Percentiles rank a stretch among this genome's conserved stretches.
Conservation (phyloP, 192 early-diverging fungal genomes). For the Backusella luteola region DNA sequence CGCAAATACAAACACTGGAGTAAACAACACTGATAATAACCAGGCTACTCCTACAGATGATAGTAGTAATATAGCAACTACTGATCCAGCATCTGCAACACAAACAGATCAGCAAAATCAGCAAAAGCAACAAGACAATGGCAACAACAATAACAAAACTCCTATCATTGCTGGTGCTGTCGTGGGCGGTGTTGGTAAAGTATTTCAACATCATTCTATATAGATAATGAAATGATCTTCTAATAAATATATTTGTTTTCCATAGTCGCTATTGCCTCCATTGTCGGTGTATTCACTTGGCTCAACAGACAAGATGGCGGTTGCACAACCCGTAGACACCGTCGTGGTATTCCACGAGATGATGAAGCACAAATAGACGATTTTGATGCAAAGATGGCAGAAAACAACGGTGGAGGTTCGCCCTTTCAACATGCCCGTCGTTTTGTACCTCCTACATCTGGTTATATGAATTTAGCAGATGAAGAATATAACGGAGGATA, state of each 20-base stretch:
- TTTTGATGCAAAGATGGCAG: slow-evolving; percentile 20
- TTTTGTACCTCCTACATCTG: slow-evolving; percentile 12
- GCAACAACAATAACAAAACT: not conserved
- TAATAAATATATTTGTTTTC: not conserved
- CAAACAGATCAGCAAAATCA: not conserved
- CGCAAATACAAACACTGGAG: not conserved
- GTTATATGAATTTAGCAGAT: slow-evolving; percentile 24
- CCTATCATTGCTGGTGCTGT: slow-evolving; percentile 15
- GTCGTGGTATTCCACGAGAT: slow-evolving; percentile 1
- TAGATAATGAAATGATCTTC: not conserved
- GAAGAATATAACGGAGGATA: slow-evolving; percentile 2
- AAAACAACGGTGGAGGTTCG: slow-evolving; percentile 9
- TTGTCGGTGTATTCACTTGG: slow-evolving; percentile 32
- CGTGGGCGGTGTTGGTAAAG: slow-evolving; percentile 15
- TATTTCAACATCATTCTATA: not conserved
- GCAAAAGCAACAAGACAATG: not conserved
- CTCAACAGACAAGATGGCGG: slow-evolving; percentile 31
- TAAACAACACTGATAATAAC: not conserved
- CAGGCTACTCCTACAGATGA: not conserved
- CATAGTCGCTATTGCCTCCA: slow-evolving; percentile 29
- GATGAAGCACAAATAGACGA: slow-evolving; percentile 14
- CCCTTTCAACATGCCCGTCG: slow-evolving; percentile 23
- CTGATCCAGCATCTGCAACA: not conserved
- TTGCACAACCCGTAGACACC: slow-evolving; percentile 15
- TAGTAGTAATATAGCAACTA: not conserved